Percentiles rank a stretch among this genome's conserved stretches.
Conservation (phyloP, 306 rosid species). For the Vigna unguiculata region DNA sequence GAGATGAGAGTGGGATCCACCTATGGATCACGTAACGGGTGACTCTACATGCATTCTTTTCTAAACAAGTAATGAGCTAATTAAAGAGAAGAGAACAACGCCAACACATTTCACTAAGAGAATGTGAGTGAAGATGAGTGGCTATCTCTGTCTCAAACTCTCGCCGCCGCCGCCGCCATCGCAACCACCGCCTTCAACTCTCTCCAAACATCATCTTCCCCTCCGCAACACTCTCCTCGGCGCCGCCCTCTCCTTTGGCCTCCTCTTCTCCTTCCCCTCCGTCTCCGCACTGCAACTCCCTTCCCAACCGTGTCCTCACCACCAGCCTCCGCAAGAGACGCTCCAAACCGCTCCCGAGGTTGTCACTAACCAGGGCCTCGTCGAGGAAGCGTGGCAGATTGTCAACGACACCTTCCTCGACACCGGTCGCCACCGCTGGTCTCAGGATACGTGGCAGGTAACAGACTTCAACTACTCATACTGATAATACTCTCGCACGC, state of each 20-base stretch:
- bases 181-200: not conserved
- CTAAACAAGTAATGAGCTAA: too few species aligned
- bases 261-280: conserved; percentile 40
- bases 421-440: conserved; percentile 70
- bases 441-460: conserved; percentile 83
- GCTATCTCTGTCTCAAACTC: conserved; percentile 37
- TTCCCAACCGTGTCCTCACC: conserved; percentile 60
- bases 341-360: conserved; percentile 50
- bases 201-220: conserved; percentile 27
- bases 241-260: conserved; percentile 44
- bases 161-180: not conserved
- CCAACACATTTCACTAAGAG: not conserved
- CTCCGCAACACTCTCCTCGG: conserved; percentile 39
- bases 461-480: not conserved
- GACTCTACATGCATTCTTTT: too few species aligned
- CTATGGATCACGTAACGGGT: too few species aligned
- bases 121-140: conserved; percentile 40
- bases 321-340: conserved; percentile 34
- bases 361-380: conserved; percentile 73
- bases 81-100: not conserved
- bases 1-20: too few species aligned
- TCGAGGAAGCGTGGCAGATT: conserved; percentile 94
- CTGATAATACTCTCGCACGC: too few species aligned
- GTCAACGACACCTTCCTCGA: conserved; percentile 82
- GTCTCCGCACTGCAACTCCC: conserved; percentile 36